Evolutionary conservation across 495 filamentous ascomycete species (phyloP), one percentile per base, ranked within the genome.

Genomic region (Penicillium argentinense): DNA sequence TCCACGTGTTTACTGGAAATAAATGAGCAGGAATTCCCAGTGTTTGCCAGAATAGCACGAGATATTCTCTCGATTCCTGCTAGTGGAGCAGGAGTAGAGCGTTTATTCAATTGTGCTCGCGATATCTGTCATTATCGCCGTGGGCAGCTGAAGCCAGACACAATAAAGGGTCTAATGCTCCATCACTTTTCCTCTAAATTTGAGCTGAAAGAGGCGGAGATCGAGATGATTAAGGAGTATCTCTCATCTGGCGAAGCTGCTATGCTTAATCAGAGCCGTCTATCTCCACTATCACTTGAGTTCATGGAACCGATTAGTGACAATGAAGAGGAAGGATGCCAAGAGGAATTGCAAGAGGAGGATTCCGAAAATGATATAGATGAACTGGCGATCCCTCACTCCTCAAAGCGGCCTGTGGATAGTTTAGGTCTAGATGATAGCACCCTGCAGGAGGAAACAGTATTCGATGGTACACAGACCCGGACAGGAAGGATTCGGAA

Each of bases 91-190:
- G 47, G 53, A 26, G 47, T 56, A 2, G 47, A 56, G 32, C 42
- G 47, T 17, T 30, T 56, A n/a, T 56, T 56, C 27, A 47, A 56
- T 47, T 51, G 14, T 39, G 32, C 42, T 38, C 25, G 42, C 24
- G 47, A 56, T 51, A 39, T 56, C 36, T 56, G 24, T 34, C 17
- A 56, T 26, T 56, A 56, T 47, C 32, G 53, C 14, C 42, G 42
- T 28, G 29, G 53, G 3, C 38, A 36, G 5, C 11, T 49, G 19
- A 49, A 42, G 17, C 39, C 23, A 23, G 30, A 33, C 9, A 49
- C 27, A 42, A 33, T 49, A 7, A 25, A n/a, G n/a, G 28, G 11
- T 14, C 36, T 49, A 2, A 42, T 49, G 19, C 27, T 49, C 17
- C 24, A 34, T 42, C 9, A 34, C 0, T 36, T 24, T 17, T 5